Conservation (phyloP, 345 rosid genomes). For the Brassica nigra region DNA sequence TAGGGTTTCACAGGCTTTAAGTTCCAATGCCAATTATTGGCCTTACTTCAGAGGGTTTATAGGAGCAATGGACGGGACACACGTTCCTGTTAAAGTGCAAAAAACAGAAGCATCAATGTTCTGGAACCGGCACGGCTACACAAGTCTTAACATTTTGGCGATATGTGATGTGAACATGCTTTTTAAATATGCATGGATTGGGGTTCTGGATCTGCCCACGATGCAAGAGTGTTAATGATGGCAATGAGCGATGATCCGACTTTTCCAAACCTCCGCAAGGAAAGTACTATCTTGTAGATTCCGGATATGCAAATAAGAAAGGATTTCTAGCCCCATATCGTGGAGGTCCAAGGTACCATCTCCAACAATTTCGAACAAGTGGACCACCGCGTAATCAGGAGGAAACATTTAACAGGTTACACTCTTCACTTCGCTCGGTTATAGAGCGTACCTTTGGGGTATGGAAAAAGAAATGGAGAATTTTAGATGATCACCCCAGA, state of each 20-base stretch:
- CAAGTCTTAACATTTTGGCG: not conserved
- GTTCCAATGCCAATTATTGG: not conserved
- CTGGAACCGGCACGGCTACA: not conserved
- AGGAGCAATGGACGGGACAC: not conserved
- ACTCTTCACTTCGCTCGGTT: not conserved
- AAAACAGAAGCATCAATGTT: not conserved
- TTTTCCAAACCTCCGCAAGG: not conserved
- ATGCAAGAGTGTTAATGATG: not conserved
- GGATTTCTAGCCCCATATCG: not conserved
- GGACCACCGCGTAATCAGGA: not conserved
- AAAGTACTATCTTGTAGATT: not conserved
- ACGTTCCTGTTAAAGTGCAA: not conserved
- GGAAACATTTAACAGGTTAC: not conserved
- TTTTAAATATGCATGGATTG: not conserved
- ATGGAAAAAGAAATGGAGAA: not conserved
- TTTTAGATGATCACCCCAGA: not conserved
- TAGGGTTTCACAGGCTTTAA: not conserved
- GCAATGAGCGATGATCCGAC: not conserved
- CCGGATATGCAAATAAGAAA: not conserved
- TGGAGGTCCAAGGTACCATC: not conserved
- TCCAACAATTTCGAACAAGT: not conserved
- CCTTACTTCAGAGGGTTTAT: not conserved
- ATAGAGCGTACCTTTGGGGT: not conserved
- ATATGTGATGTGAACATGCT: not conserved
- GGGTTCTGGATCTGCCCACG: not conserved